Base-by-base conservation (phyloP, 768 basidiomycete species). In the Suillus spraguei region DNA sequence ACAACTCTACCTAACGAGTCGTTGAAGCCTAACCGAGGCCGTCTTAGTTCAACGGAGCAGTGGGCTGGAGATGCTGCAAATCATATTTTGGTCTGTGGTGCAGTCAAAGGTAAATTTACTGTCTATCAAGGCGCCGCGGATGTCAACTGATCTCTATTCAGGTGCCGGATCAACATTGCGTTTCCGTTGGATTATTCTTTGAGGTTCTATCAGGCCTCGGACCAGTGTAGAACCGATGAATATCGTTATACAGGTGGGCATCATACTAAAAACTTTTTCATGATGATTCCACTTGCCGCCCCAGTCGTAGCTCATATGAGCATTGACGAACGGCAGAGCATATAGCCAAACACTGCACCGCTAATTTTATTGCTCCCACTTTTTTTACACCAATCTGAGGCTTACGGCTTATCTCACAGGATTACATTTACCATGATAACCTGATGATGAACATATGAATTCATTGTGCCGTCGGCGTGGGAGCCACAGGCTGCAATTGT, bases 31-130 rank as follows among this genome's bases (percentile, higher is more conserved):
- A 77, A 62, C 69, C 85, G 41, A 76, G 76, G 53, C 76, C 9
- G 5, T 49, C 47, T 49, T 94, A 91, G 93, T 79, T 90, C 32
- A 81, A 86, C 16, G 22, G 24, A 28, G 8, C 49, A 50, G 47
- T 16, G 47, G 13, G 47, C 13, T 49, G 47, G 87, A 88, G 91
- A 93, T 70, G 84, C 93, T 6, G 88, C 92, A 8, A 94, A 94
- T 71, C 91, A 86, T 6, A 84, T 94, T 14, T 79, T 93, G 55
- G 94, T 94, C 3, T 95, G 94, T 72, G 87, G 85, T 2, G 79
- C 85, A 20, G 90, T 89, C 28, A 58, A 95, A 94, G 83, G 93
- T 89, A 68, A 44, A 79, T 64, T 39, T 38, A 62, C 16, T 42
- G 38, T 20, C n/a, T 5, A 20, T 24, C 13, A 55, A 55, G 14